phyloP scores from a whole-genome alignment of 768 basidiomycete genomes.

The Agaricus sinodeliciosus region DNA sequence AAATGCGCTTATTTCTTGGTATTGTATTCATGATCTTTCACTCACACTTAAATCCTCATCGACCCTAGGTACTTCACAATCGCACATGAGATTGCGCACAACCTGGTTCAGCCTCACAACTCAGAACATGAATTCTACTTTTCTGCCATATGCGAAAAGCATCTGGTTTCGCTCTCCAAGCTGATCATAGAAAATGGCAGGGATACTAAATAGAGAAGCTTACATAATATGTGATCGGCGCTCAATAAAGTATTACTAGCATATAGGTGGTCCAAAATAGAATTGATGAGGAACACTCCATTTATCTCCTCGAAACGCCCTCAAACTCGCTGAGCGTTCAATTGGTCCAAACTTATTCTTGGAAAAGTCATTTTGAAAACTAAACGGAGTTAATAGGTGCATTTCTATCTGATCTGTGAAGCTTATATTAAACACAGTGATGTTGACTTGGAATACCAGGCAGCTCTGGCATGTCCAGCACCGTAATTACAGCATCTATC shows the following conservation, averaged over 20 bases:
- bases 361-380: no score
- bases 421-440: not conserved
- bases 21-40: not conserved
- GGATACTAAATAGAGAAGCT: constrained; percentile 1
- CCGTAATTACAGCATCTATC: not conserved
- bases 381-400: no score
- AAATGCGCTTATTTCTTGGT: constrained; percentile 82
- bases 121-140: constrained; percentile 94
- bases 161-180: constrained; percentile 35
- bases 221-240: not conserved
- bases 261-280: not conserved
- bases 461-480: not conserved
- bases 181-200: constrained; percentile 17
- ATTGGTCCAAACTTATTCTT: no score
- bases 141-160: constrained; percentile 78
- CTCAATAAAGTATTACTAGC: not conserved
- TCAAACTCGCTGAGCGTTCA: not conserved
- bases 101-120: constrained; percentile 81
- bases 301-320: not conserved
- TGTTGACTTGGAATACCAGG: not conserved
- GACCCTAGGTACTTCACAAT: constrained; percentile 77
- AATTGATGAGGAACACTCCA: not conserved
- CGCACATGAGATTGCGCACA: constrained; percentile 93
- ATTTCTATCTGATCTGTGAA: not conserved
- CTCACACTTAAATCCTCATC: not conserved